phyloP scores from a whole-genome alignment of 331 rosid genomes.

The Acacia concinna region DNA sequence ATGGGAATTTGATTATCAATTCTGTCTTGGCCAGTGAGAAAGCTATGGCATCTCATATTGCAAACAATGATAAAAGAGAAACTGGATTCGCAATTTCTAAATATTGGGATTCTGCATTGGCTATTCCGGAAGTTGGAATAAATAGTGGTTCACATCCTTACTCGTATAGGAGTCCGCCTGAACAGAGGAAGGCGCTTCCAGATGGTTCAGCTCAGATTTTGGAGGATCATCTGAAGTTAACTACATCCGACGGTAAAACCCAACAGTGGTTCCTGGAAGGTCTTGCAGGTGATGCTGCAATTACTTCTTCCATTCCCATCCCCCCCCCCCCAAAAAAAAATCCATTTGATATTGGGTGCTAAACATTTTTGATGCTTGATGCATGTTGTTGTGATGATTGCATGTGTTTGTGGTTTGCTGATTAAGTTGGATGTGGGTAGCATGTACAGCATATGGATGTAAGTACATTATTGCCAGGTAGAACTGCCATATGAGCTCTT shows the following conservation, averaged over 20 bases:
- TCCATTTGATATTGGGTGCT: neutral
- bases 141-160: conserved; percentile 62
- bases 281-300: conserved; percentile 65
- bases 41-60: conserved; percentile 59
- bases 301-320: neutral
- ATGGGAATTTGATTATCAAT: conserved; percentile 93
- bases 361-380: conserved; percentile 15
- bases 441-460: neutral
- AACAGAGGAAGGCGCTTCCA: conserved; percentile 67
- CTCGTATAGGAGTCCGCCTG: conserved; percentile 47
- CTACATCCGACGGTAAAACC: conserved; percentile 74
- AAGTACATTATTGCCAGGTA: neutral
- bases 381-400: conserved; percentile 10
- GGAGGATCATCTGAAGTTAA: conserved; percentile 60
- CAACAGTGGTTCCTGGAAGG: conserved; percentile 99
- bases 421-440: neutral
- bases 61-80: conserved; percentile 48
- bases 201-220: conserved; percentile 54
- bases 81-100: conserved; percentile 65
- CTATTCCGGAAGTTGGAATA: conserved; percentile 67
- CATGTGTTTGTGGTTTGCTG: conserved; percentile 19
- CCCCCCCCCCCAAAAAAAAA: neutral
- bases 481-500: neutral
- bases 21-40: conserved; percentile 93
- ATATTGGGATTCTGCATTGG: conserved; percentile 63